Evolutionary conservation across 1,284 basidiomycete genomes (phyloP).

Genomic region (Ganoderma sp.): DNA sequence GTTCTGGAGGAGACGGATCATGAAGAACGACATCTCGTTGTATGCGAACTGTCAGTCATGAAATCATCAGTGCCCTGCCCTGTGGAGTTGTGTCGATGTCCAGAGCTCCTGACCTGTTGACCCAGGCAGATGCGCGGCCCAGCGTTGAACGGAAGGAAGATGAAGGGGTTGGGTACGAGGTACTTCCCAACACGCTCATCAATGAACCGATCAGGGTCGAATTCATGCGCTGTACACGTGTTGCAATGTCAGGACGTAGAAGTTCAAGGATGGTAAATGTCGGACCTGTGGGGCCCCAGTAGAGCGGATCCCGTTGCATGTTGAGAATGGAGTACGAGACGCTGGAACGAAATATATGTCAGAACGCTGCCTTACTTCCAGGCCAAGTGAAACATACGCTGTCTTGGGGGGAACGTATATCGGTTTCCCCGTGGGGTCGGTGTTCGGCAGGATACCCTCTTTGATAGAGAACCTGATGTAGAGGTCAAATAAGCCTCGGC

Average conservation of each 20-base stretch:
- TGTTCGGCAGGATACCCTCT: slow-evolving; percentile 35
- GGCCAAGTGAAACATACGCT: slow-evolving; percentile 17
- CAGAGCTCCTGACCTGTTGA: slow-evolving; percentile 45
- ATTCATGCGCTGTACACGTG: slow-evolving; percentile 42
- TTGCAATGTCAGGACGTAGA: background rate
- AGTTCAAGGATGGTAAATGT: background rate
- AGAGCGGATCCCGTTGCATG: slow-evolving; percentile 64
- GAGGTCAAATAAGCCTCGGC: background rate
- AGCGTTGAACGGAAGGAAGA: slow-evolving; percentile 57
- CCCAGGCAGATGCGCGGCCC: slow-evolving; percentile 57
- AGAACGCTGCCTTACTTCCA: background rate
- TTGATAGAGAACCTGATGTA: slow-evolving; percentile 30
- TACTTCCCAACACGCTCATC: slow-evolving; percentile 46
- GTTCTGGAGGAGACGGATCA: slow-evolving; percentile 51
- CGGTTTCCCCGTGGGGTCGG: slow-evolving; percentile 34
- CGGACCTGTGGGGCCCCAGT: slow-evolving; percentile 70
- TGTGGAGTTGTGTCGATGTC: background rate
- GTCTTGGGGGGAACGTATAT: slow-evolving; percentile 37
- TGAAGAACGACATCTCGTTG: slow-evolving; percentile 50
- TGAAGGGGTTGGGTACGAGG: slow-evolving; percentile 50
- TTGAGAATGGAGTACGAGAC: slow-evolving; percentile 60
- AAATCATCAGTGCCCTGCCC: background rate
- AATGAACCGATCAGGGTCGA: slow-evolving; percentile 54
- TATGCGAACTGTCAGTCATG: slow-evolving; percentile 45
- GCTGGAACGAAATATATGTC: slow-evolving; percentile 37